These are phyloP conservation scores for Trichoderma guizhouense DNA, from an alignment of 2,329 filamentous ascomycete species.

Conservation along the genomic window DNA sequence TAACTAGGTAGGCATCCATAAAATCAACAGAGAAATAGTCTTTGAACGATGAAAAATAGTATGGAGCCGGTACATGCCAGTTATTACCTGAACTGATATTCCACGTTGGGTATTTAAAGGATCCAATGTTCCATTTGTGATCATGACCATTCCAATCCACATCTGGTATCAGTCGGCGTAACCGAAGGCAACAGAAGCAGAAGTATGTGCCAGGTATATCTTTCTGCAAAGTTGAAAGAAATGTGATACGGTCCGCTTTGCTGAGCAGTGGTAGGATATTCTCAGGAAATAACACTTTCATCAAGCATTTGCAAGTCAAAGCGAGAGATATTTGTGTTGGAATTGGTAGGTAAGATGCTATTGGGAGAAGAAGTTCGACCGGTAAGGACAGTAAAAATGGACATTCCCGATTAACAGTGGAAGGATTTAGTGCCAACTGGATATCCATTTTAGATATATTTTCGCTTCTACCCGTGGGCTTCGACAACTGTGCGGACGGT, in stretches of 20 bases:
- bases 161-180: background rate
- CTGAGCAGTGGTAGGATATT: background rate
- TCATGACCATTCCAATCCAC: background rate
- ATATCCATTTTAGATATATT: background rate
- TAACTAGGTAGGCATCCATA: background rate
- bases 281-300: background rate
- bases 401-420: background rate
- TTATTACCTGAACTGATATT: background rate
- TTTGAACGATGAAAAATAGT: background rate
- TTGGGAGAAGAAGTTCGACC: background rate
- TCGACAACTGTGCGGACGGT: background rate
- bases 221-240: background rate
- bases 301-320: background rate
- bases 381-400: background rate
- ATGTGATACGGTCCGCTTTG: background rate
- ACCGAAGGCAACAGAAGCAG: background rate
- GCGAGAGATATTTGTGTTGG: background rate
- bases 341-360: background rate
- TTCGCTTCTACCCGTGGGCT: background rate
- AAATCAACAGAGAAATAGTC: background rate
- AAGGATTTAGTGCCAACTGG: background rate
- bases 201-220: background rate
- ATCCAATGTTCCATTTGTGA: background rate
- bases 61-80: background rate
- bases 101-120: background rate